Evolutionary conservation across 1,139 yeast genomes (phyloP), one percentile per base, ranked within the genome.

Genomic region (Debaryomyces coudertii): DNA sequence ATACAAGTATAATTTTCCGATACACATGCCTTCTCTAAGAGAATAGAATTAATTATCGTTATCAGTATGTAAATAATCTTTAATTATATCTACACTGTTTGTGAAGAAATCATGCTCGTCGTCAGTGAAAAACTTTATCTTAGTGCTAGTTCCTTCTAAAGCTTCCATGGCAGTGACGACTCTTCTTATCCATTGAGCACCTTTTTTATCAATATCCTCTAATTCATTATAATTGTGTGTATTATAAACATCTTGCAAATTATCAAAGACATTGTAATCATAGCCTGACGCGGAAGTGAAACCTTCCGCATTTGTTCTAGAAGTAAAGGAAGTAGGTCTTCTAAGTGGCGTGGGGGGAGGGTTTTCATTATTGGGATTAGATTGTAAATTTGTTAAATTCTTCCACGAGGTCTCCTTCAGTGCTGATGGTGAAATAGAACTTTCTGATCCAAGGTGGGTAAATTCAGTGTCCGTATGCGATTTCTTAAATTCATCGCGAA

Each of bases 121-220:
- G 56, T 75, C 80, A 20, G 59, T 59, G 53, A 75, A 73, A 41
- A 75, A 60, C 28, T 59, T 55, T n/a, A 75, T 53, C 47, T 61
- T 63, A 1, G 76, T 68, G n/a, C 60, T 54, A 4, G 69, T 59
- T n/a, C 68, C 69, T 11, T 77, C 76, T 38, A 81, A 63, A 15
- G 55, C 61, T 36, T 66, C 63, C 11, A 72, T 51, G 2, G 78
- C 73, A 3, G 62, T 53, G 16, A 70, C 58, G 1, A 77, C 68
- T 47, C 81, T 65, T 36, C 67, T 68, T 27, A 75, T 69, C 84
- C 85, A 81, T 22, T 63, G 52, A 1, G 79, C 77, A 1, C 81
- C 82, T 42, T 62, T 69, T 43, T 62, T 68, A 57, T 82, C 86
- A 42, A 63, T 62, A 40, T 70, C 73, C 47, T 71, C 71, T 49